Evolutionary conservation across 371 early-diverging fungal genomes (phyloP), one percentile per base, ranked within the genome.

Genomic region (Mortierella sp.): DNA sequence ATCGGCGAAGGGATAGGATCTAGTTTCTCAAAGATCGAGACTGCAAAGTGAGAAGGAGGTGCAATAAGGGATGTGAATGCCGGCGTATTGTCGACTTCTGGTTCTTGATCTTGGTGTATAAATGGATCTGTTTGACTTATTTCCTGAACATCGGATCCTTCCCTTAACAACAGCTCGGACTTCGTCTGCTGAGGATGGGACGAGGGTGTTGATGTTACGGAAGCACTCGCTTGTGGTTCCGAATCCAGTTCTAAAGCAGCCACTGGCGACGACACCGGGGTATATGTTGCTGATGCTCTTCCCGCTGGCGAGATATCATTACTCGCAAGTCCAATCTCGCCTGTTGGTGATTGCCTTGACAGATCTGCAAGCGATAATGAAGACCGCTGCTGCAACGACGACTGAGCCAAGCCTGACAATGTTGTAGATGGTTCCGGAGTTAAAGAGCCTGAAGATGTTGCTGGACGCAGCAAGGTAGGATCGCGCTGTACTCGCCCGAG

Each of bases 1-100:
- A 57, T 57, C 19, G 73, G 49, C 1, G 61, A 58, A 7, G 72
- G 72, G 1, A 31, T 49, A 17, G 63, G 59, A 2, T 66, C 63
- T 44, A 72, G 59, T n/a, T 46, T 24, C 27, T 66, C 73, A 54
- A 72, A 72, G n/a, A 72, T 72, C 17, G 67, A 66, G 8, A 66
- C 12, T 6, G 73, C 73, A 58, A 72, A 72, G 9, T 66, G 62
- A 3, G 73, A 72, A 0, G 73, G 73, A 7, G 53, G 21, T 3
- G 67, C 73, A n/a, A 72, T 66, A 58, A 72, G 14, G 1, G 70
- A 55, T 21, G 62, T 53, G 27, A 54, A 61, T 23, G 27, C 21
- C n/a, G 34, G 6, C 26, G 58, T 1, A 34, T 48, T 4, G 4
- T 37, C 24, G 21, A 1, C 37, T n/a, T 7, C 24, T 9, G 26